A percentile compares a stretch with the other conserved stretches of the same genome.
phyloP scores from a whole-genome alignment of 2,329 filamentous ascomycete genomes.

The Neoscytalidium dimidiatum region DNA sequence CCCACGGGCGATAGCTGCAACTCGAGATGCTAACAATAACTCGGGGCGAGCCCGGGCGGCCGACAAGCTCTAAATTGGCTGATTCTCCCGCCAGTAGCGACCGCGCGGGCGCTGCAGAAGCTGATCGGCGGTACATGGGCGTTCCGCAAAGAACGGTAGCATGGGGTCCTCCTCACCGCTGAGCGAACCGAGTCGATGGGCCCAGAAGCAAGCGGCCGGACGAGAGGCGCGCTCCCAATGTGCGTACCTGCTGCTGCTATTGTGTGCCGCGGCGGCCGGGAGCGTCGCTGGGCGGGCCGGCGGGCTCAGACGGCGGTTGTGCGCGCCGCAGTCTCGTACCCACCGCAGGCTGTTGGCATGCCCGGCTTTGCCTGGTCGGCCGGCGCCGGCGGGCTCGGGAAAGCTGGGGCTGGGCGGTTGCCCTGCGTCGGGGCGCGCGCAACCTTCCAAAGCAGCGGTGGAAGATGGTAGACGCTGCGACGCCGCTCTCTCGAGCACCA shows the following conservation, averaged over 20 bases:
- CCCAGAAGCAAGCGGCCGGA: too few relatives aligned
- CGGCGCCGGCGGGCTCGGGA: background rate
- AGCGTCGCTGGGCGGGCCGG: background rate
- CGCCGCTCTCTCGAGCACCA: background rate
- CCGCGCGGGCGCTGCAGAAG: slow-evolving; percentile 2
- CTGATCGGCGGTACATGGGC: slow-evolving; percentile 9
- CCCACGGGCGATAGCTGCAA: background rate
- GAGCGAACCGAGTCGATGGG: background rate
- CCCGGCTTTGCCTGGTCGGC: background rate
- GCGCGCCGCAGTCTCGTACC: background rate
- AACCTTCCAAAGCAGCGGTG: slow-evolving; percentile 8
- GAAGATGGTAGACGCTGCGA: slow-evolving; percentile 4
- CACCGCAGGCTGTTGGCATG: background rate
- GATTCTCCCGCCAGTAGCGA: background rate
- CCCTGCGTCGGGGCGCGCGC: slow-evolving; percentile 4
- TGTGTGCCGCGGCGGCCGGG: too few relatives aligned
- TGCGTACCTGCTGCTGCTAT: too few relatives aligned
- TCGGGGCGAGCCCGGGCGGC: background rate
- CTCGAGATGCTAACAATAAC: background rate
- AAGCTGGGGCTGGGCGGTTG: too few relatives aligned
- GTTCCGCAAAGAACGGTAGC: background rate
- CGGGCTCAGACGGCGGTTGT: background rate
- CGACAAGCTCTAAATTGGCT: background rate
- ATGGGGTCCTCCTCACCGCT: slow-evolving; percentile 9
- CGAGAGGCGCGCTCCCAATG: too few relatives aligned